Conservation (phyloP, 2,329 filamentous ascomycete genomes). For the Neofusicoccum cordaticola region DNA sequence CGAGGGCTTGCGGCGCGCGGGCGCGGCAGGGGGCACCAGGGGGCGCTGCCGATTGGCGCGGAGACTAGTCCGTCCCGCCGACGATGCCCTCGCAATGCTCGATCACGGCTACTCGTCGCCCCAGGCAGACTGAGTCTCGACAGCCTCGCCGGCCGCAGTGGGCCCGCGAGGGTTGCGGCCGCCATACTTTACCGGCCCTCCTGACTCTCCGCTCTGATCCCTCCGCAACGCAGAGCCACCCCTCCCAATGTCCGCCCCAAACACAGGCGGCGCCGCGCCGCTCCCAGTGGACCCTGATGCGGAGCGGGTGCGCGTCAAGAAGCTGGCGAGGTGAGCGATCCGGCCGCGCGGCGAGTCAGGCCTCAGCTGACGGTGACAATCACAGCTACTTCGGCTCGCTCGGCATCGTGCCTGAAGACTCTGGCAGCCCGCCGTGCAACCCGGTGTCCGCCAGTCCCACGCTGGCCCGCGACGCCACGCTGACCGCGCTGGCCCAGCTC, state of each 20-base stretch:
- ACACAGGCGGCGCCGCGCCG: not conserved
- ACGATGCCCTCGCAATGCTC: not conserved
- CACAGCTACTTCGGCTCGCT: conserved; percentile 7
- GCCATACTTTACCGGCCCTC: too few species aligned
- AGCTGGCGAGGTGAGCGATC: not conserved
- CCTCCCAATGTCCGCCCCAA: not conserved
- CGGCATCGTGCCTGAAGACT: not conserved
- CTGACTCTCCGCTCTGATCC: not conserved
- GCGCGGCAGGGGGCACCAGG: not conserved
- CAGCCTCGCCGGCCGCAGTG: too few species aligned
- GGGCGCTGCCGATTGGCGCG: not conserved
- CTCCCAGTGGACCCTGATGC: not conserved
- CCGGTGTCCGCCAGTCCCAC: not conserved
- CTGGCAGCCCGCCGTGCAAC: not conserved
- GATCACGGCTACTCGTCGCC: not conserved
- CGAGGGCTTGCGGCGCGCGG: too few species aligned
- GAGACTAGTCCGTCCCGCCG: not conserved
- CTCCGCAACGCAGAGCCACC: not conserved
- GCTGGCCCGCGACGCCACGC: not conserved
- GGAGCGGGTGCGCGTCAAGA: conserved; percentile 3
- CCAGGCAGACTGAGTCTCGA: too few species aligned
- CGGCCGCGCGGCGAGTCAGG: too few species aligned
- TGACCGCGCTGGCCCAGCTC: conserved; percentile 37
- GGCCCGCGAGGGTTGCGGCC: too few species aligned
- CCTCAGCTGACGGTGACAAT: not conserved